A percentile compares a stretch with the other conserved stretches of the same genome.
These are phyloP conservation scores for Kappamyces sp. DNA, from an alignment of 192 early-diverging fungal genomes.

Conservation along the genomic window DNA sequence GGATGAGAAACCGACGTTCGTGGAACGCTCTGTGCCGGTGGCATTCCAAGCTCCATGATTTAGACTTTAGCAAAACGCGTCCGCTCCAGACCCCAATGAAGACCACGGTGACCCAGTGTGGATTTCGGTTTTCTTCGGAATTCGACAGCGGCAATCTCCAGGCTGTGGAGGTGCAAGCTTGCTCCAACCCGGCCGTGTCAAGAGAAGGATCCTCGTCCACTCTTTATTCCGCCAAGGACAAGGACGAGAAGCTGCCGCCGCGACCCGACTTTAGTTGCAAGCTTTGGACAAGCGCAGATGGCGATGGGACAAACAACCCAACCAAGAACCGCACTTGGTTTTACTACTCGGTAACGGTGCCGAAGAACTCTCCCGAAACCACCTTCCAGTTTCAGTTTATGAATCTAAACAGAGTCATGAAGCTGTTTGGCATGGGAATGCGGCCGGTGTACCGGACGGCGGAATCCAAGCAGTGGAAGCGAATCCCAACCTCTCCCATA, in stretches of 20 bases:
- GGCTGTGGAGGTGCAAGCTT: neutral
- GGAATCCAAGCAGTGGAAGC: conserved; percentile 2
- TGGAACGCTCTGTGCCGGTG: neutral
- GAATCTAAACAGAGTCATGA: conserved; percentile 20
- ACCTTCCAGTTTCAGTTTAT: conserved; percentile 13
- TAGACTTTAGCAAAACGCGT: too few species aligned
- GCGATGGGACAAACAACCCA: neutral
- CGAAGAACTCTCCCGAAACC: conserved; percentile 1
- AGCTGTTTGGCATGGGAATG: conserved; percentile 16
- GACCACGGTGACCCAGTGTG: too few species aligned
- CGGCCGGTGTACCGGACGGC: conserved; percentile 14
- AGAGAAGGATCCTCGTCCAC: too few species aligned
- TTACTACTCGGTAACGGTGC: conserved; percentile 17
- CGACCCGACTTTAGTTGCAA: neutral
- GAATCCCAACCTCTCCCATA: conserved; percentile 8
- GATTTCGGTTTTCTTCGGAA: conserved; percentile 4
- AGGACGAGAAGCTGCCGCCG: too few species aligned
- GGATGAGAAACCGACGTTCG: neutral
- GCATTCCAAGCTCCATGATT: too few species aligned
- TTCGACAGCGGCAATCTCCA: conserved; percentile 22
- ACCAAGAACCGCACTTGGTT: conserved; percentile 26
- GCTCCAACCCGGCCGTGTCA: neutral
- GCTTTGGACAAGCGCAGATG: conserved; percentile 14
- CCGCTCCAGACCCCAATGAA: too few species aligned
- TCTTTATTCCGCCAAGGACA: too few species aligned